A percentile compares a stretch with the other conserved stretches of the same genome.
Conservation (phyloP, 2,329 filamentous ascomycete genomes). For the Claviceps africana region DNA sequence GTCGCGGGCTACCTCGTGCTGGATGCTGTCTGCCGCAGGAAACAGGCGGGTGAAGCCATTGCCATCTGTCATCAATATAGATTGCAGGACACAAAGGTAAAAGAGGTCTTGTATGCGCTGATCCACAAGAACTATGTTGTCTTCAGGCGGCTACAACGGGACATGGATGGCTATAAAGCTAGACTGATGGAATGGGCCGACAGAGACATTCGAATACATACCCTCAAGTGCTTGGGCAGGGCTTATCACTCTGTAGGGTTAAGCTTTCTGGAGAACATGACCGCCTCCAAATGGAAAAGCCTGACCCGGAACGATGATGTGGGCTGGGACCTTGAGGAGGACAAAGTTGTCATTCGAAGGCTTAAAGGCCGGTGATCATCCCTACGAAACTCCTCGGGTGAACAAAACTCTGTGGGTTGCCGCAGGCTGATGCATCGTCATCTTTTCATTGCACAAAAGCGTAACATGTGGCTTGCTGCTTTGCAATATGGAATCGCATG, state of each 20-base stretch:
- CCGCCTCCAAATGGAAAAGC: conserved; percentile 57
- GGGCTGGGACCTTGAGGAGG: conserved; percentile 68
- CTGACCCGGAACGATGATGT: conserved; percentile 56
- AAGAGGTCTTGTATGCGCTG: conserved; percentile 53
- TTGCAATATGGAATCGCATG: no score
- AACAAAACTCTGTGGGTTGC: no score
- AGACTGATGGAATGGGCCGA: conserved; percentile 73
- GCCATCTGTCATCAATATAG: conserved; percentile 46
- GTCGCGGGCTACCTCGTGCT: conserved; percentile 70
- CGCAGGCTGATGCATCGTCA: no score
- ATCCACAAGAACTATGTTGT: conserved; percentile 69
- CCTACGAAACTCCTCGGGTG: conserved; percentile 1
- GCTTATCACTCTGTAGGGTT: conserved; percentile 64
- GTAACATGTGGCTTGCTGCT: no score
- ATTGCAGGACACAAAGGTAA: conserved; percentile 54
- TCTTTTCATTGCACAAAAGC: no score
- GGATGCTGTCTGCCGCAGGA: conserved; percentile 75
- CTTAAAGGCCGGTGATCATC: conserved; percentile 17
- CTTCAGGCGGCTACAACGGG: conserved; percentile 57
- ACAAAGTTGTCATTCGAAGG: conserved; percentile 61
- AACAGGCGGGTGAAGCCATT: conserved; percentile 61
- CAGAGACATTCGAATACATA: conserved; percentile 56
- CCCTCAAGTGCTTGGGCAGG: conserved; percentile 74
- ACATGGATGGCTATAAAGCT: conserved; percentile 67
- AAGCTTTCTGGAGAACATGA: conserved; percentile 52